phyloP scores from a whole-genome alignment of 257 asterid species.

The Nyctanthes arbortristis region DNA sequence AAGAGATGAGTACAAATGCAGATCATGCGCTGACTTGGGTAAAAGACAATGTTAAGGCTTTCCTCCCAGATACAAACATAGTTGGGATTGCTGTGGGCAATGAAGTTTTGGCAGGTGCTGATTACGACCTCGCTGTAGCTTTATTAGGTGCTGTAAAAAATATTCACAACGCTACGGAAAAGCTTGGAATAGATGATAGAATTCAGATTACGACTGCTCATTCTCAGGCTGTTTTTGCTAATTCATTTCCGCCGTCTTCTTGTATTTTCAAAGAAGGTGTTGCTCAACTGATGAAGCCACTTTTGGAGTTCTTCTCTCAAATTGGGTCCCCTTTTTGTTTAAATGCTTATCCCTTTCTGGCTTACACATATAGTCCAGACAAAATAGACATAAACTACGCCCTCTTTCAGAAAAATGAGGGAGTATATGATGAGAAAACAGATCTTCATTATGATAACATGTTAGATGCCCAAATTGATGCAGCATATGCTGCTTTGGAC shows the following conservation, averaged over 20 bases:
- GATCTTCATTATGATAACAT: conserved; percentile 80
- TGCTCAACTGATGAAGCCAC: conserved; percentile 78
- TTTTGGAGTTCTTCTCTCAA: conserved; percentile 68
- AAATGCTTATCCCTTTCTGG: conserved; percentile 93
- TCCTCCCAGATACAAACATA: conserved; percentile 76
- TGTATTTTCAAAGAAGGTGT: conserved; percentile 69
- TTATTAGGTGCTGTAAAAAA: conserved; percentile 74
- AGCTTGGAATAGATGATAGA: conserved; percentile 48
- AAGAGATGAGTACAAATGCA: conserved; percentile 60
- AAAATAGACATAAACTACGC: conserved; percentile 84
- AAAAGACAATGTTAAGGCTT: conserved; percentile 75
- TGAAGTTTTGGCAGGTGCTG: conserved; percentile 66
- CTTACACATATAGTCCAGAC: conserved; percentile 62
- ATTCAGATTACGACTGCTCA: conserved; percentile 88
- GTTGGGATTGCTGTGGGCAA: conserved; percentile 93
- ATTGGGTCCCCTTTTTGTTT: conserved; percentile 89
- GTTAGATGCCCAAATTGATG: conserved; percentile 97
- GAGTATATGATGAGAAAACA: conserved; percentile 64
- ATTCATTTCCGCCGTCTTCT: conserved; percentile 93
- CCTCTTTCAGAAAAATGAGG: conserved; percentile 69
- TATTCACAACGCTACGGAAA: conserved; percentile 70
- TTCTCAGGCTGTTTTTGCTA: conserved; percentile 66
- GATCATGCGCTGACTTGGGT: conserved; percentile 91
- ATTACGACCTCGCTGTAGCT: conserved; percentile 50
- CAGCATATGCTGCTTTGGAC: conserved; percentile 90